Base-by-base conservation (phyloP, 208 protist genomes). In the Trypanosoma scelopori region DNA sequence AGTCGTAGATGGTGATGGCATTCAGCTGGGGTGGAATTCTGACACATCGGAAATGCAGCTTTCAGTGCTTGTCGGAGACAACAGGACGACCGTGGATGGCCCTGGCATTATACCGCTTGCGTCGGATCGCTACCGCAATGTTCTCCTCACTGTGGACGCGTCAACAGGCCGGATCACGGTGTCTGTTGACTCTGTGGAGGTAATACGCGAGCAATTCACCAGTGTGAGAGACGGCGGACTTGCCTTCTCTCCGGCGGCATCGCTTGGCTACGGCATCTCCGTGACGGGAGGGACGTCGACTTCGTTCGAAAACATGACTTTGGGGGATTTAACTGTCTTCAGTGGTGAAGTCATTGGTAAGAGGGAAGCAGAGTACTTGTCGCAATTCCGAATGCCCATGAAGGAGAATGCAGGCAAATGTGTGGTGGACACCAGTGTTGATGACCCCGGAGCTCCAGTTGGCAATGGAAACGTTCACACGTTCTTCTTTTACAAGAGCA, bases 401-500 rank as follows among this genome's bases (percentile, higher is more conserved):
- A 49, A 61, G 22, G 11, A 16, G n/a, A 49, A 32, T 50, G 7
- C 5, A 18, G 46, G 22, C 49, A 39, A 39, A 30, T 61, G 55
- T 49, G n/a, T 61, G 2, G 55, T 49, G 27, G 27, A 61, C 37
- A 46, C 35, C 11, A 25, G 46, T 28, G 20, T 39, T 49, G 55
- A 46, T 11, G 55, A 61, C 30, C 37, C 22, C 30, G 39, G 20
- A 37, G 28, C 27, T 18, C 41, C 55, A 5, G 6, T 50, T 5
- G 30, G 11, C 16, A 20, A 20, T n/a, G 55, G 16, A 22, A 22
- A 61, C 25, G 27, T 49, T 49, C 55, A 61, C 18, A 61, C 55
- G 3, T 61, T 61, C 23, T 61, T 61, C 43, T 61, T 61, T 49
- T 61, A 35, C 23, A 61, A 61, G 32, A 47, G 15, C 16, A 12